Evolutionary conservation across 805 yeast species (phyloP).

Genomic region (Monosporozyma yasuniensis): DNA sequence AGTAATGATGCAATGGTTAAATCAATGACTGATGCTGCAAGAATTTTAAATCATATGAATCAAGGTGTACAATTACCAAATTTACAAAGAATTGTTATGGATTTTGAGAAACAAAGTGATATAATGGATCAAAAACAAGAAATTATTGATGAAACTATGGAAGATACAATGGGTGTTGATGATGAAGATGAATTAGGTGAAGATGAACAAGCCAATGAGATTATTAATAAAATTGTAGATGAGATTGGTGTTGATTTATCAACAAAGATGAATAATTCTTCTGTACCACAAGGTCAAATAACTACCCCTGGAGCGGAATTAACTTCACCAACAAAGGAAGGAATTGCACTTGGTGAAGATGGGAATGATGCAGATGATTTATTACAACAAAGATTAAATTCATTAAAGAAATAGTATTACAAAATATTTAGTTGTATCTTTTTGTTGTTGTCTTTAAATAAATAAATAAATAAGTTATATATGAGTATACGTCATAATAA

Average conservation of each 20-base stretch:
- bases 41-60: constrained; percentile 78
- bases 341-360: constrained; percentile 34
- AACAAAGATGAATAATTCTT: constrained; percentile 37
- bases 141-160: constrained; percentile 97
- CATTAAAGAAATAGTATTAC: constrained; percentile 52
- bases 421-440: background rate
- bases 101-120: constrained; percentile 88
- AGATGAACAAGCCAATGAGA: constrained; percentile 85
- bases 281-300: constrained; percentile 34
- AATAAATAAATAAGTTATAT: background rate
- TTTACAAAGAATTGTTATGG: constrained; percentile 82
- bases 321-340: constrained; percentile 9
- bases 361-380: constrained; percentile 60
- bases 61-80: constrained; percentile 85
- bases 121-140: constrained; percentile 98
- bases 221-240: constrained; percentile 84
- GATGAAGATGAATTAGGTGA: constrained; percentile 63
- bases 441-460: background rate
- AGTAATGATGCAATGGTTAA: constrained; percentile 92
- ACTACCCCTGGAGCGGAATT: constrained; percentile 6
- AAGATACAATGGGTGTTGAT: constrained; percentile 88
- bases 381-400: constrained; percentile 78
- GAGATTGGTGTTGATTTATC: constrained; percentile 87
- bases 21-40: constrained; percentile 90
- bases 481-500: background rate